These are phyloP conservation scores for Pestalotiopsis fici DNA, from an alignment of 2,329 filamentous ascomycete genomes.

Conservation along the genomic window DNA sequence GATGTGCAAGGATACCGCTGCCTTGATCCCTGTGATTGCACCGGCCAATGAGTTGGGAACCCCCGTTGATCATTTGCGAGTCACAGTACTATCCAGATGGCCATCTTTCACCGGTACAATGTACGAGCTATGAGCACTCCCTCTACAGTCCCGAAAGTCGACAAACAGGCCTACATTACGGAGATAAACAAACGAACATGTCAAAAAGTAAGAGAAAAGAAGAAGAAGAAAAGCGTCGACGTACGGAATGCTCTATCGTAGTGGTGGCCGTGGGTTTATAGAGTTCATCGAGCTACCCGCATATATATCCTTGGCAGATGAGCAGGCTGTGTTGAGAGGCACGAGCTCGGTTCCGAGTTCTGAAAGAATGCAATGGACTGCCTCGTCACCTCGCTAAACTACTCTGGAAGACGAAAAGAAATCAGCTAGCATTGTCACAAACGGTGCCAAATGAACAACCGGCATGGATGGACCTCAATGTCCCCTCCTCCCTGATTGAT, in stretches of 20 bases:
- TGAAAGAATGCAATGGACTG: not conserved
- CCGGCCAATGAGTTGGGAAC: not conserved
- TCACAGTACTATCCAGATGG: not conserved
- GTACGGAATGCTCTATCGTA: too few relatives aligned
- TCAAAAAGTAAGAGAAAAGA: too few relatives aligned
- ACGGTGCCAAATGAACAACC: too few relatives aligned
- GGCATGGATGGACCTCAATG: too few relatives aligned
- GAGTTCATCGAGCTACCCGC: not conserved
- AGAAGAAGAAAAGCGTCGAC: too few relatives aligned
- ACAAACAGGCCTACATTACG: too few relatives aligned
- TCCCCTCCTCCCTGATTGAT: too few relatives aligned
- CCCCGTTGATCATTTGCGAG: not conserved
- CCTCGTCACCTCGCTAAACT: not conserved
- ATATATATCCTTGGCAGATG: not conserved
- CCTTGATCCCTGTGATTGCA: not conserved
- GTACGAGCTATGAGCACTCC: too few relatives aligned
- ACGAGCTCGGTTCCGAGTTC: not conserved
- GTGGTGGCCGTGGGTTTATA: not conserved
- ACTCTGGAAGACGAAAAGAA: not conserved
- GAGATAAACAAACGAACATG: too few relatives aligned
- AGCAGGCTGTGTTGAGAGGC: not conserved
- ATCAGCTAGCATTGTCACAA: not conserved
- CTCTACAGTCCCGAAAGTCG: too few relatives aligned
- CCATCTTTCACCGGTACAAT: too few relatives aligned
- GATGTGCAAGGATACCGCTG: constrained; percentile 1